Conservation (phyloP, 1,139 yeast genomes). For the Debaryomyces psychrophilus region DNA sequence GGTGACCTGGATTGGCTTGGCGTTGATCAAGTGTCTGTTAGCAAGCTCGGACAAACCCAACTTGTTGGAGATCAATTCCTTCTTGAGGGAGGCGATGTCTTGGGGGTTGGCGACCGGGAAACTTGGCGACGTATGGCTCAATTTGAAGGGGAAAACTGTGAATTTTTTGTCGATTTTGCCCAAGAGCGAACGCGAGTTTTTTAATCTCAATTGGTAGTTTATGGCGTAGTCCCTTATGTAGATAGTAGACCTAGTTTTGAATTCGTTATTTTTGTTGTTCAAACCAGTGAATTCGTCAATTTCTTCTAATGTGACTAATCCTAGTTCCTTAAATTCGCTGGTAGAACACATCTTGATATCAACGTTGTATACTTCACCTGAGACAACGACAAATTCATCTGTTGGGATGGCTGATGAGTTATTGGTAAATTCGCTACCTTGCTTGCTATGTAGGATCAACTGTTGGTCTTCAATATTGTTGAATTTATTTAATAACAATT, state of each 20-base stretch:
- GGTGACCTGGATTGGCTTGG: slow-evolving; percentile 72
- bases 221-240: slow-evolving; percentile 86
- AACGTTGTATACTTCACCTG: slow-evolving; percentile 86
- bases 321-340: slow-evolving; percentile 54
- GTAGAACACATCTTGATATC: slow-evolving; percentile 83
- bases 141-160: slow-evolving; percentile 91
- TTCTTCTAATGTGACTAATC: slow-evolving; percentile 67
- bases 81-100: slow-evolving; percentile 43
- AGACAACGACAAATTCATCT: slow-evolving; percentile 70
- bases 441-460: slow-evolving; percentile 34
- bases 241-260: slow-evolving; percentile 69
- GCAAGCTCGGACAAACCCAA: slow-evolving; percentile 81
- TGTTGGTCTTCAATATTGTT: slow-evolving; percentile 35
- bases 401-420: slow-evolving; percentile 61
- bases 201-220: slow-evolving; percentile 73
- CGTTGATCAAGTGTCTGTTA: slow-evolving; percentile 78
- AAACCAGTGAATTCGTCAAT: slow-evolving; percentile 67
- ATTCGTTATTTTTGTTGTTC: slow-evolving; percentile 52
- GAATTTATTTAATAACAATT: slow-evolving; percentile 52
- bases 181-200: slow-evolving; percentile 71
- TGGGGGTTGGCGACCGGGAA: slow-evolving; percentile 58
- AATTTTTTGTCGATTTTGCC: slow-evolving; percentile 68
- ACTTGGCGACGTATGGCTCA: slow-evolving; percentile 60
- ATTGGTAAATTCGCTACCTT: slow-evolving; percentile 19
- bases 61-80: slow-evolving; percentile 61